Base-by-base conservation (phyloP, 2,329 filamentous ascomycete species). In the Aspergillus quadricinctus region DNA sequence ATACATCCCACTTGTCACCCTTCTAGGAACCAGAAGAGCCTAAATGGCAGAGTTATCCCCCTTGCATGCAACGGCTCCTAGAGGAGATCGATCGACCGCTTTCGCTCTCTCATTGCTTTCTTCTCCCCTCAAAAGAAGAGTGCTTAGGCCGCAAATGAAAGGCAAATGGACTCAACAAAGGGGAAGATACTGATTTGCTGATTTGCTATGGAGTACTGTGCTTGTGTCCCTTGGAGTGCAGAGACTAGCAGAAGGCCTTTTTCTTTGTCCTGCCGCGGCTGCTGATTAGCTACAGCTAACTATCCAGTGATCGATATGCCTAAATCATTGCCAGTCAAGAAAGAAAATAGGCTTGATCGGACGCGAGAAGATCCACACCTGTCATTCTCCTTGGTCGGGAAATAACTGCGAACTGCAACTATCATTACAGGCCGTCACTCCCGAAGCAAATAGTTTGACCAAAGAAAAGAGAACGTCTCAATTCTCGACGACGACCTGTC, bases 371-470 rank as follows among this genome's bases (percentile, higher is more conserved):
- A 23, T 25, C 43, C 21, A 14, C 43, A 46, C 10, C 43, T 46
- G 43, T 27, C 43, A 46, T 23, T 46, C 21, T 46, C 21, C 11
- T 46, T 46, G n/a, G 43, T 14, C 10, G 40, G 25, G 21, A 4
- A 14, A 46, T 25, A 46, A 6, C 10, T 23, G 19, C 5, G 11
- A 23, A 46, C 31, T 37, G 19, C 43, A 25, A 7, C 11, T 23
- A 46, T 23, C 23, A 50, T 52, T 43, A 55, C 31, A 56, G 46
- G 11, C 21, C 14, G 43, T 51, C 37, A 25, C 43, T 48, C 21
- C 48, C 52, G 50, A 49, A 52, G 43, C 52, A 58, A 50, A 55
- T 61, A 56, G 54, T 57, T 19, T 53, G 43, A 28, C 19, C 51
- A 51, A 53, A 28, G 35, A 51, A 27, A 11, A 35, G 49, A 40